Conservation (phyloP, 164 flowering plant species). For the Vitis vinifera region ASM3070453v1 NC_081822.1:28895001-28895500, state of each 20-base stretch:
- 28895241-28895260: not conserved
- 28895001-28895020: not conserved
- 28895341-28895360: too few species aligned
- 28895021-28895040: not conserved
- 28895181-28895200: not conserved
- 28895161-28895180: not conserved
- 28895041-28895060: not conserved
- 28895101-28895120: too few species aligned
- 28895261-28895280: not conserved
- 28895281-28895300: not conserved
- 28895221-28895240: not conserved
- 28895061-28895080: not conserved
- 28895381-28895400: too few species aligned
- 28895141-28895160: not conserved
- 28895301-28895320: too few species aligned
- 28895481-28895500: too few species aligned
- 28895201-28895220: not conserved
- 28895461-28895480: too few species aligned
- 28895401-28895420: too few species aligned
- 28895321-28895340: too few species aligned
- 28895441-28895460: too few species aligned
- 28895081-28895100: not conserved
- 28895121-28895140: not conserved
- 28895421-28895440: too few species aligned
- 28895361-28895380: too few species aligned